Percentiles rank a stretch among this genome's conserved stretches.
Conservation (phyloP, 2,329 filamentous ascomycete genomes). For the Sporothrix brunneoviolacea region DNA sequence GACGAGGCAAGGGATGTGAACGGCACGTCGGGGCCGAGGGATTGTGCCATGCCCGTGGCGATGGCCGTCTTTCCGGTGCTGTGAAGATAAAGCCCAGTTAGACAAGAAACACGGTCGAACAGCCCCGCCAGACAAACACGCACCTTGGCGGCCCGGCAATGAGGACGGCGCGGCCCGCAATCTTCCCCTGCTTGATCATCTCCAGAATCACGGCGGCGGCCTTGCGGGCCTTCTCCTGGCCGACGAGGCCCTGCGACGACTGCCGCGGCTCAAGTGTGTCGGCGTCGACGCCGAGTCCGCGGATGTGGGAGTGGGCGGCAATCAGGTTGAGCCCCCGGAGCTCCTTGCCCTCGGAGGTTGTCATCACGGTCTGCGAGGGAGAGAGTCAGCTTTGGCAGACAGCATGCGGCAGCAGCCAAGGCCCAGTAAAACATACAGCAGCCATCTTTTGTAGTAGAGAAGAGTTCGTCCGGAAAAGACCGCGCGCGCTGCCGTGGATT, state of each 20-base stretch:
- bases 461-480: not conserved
- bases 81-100: not conserved
- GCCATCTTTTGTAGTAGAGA: constrained; percentile 12
- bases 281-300: constrained; percentile 85
- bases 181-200: constrained; percentile 99
- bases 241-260: constrained; percentile 86
- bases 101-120: too few relatives aligned
- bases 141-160: constrained; percentile 89
- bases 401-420: too few relatives aligned
- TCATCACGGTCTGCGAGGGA: constrained; percentile 51
- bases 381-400: not conserved
- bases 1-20: constrained; percentile 95
- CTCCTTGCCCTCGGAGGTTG: constrained; percentile 92
- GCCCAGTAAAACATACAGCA: constrained; percentile 14
- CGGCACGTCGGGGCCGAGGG: constrained; percentile 85
- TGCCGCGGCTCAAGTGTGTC: constrained; percentile 83
- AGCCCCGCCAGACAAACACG: too few relatives aligned
- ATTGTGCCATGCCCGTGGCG: constrained; percentile 98
- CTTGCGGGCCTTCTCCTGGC: constrained; percentile 93
- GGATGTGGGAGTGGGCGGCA: constrained; percentile 95
- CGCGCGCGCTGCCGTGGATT: not conserved
- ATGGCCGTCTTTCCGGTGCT: constrained; percentile 98
- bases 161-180: constrained; percentile 87
- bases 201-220: constrained; percentile 92
- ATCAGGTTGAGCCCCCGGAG: constrained; percentile 95